A percentile compares a stretch with the other conserved stretches of the same genome.
Conservation (phyloP, 169 alveolate genomes). For the Cryptosporidium xiaoi region DNA sequence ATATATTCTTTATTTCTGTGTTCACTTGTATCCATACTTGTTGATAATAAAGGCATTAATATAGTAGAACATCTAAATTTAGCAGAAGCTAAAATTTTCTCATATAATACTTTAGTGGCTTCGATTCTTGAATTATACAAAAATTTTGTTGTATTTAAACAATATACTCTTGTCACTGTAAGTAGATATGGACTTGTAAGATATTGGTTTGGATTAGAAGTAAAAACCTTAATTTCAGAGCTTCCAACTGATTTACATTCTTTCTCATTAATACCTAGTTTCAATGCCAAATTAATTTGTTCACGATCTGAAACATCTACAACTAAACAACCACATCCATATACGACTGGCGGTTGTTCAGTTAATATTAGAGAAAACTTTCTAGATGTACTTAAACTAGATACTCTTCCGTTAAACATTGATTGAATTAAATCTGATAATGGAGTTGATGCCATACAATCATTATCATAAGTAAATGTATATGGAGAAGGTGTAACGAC, state of each 20-base stretch:
- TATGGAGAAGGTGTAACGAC: neutral
- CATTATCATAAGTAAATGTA: slow-evolving; percentile 27
- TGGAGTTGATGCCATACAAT: slow-evolving; percentile 38
- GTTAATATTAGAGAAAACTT: slow-evolving; percentile 10
- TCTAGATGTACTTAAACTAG: neutral
- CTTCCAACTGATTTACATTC: slow-evolving; percentile 50
- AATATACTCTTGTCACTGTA: slow-evolving; percentile 16
- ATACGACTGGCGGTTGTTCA: slow-evolving; percentile 1
- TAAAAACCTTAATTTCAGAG: slow-evolving; percentile 38
- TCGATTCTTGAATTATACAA: slow-evolving; percentile 25
- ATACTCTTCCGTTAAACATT: slow-evolving; percentile 17
- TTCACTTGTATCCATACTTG: slow-evolving; percentile 5
- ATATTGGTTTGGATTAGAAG: neutral
- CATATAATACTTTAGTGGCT: neutral
- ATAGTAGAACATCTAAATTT: slow-evolving; percentile 30
- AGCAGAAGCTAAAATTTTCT: slow-evolving; percentile 47
- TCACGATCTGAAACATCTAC: slow-evolving; percentile 14
- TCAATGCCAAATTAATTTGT: neutral
- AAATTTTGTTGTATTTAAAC: slow-evolving; percentile 18
- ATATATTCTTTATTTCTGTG: slow-evolving; percentile 36
- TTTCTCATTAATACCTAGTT: slow-evolving; percentile 2
- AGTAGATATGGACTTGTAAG: neutral
- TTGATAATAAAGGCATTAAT: slow-evolving; percentile 30
- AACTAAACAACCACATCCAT: slow-evolving; percentile 52
- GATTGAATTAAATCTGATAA: slow-evolving; percentile 38